Evolutionary conservation across 2,329 filamentous ascomycete species (phyloP), one percentile per base, ranked within the genome.

Genomic region (Trichophyton schoenleinii): DNA sequence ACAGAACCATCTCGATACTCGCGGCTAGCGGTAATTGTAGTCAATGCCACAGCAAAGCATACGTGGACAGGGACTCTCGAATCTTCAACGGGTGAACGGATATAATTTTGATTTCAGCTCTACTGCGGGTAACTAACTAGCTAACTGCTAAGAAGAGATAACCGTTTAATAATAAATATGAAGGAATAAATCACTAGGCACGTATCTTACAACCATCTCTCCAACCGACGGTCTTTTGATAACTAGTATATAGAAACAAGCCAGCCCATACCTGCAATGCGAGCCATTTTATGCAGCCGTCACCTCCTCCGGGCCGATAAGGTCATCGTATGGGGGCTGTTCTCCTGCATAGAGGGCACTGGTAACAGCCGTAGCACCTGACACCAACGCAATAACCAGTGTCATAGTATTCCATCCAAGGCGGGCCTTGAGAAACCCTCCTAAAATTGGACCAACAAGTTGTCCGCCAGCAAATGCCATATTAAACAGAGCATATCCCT

Each of bases 401-500:
- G 41, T 44, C 41, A 44, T 44, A 15, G 41, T 44, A 44, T 44
- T n/a, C 73, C 72, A 75, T 31, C 71, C 70, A 58, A 68, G 70
- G 36, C 66, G 61, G 63, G 68, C 68, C 63, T 70, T 68, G 15
- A 73, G 66, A 57, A 74, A 67, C 0, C 83, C 84, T 6, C 79
- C 80, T 58, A 83, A 69, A 13, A 85, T 68, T 0, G 85, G 85
- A 0, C 85, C 85, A 4, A 85, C 60, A 0, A 83, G 80, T 59
- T 87, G 71, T 0, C 85, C 85, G 0, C 75, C 71, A 63, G 80
- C 81, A 69, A 84, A 87, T 0, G 83, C 77, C 76, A 86, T 79
- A n/a, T 79, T 83, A 66, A 83, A 85, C 62, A 87, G 73, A 2
- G 81, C 83, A 68, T 86, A 87, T 0, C 87, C 74, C 70, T 87